These are phyloP conservation scores for Cryptosporidium meleagridis DNA, from an alignment of 169 alveolate species.

Conservation along the genomic window DNA sequence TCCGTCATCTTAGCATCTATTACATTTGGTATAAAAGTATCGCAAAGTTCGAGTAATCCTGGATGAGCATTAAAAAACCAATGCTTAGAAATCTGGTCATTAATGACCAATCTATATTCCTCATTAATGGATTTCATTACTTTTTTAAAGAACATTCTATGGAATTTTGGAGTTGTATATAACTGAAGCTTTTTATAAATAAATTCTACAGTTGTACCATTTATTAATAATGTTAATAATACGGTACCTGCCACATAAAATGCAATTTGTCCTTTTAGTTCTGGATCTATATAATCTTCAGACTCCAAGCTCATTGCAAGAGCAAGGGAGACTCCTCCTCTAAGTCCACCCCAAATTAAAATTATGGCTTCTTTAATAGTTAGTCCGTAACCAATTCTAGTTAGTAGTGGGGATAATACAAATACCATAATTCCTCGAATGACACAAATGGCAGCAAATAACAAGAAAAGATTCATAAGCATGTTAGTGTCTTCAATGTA, in stretches of 20 bases:
- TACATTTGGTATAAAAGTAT: conserved; percentile 56
- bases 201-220: conserved; percentile 77
- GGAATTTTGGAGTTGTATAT: conserved; percentile 59
- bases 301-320: conserved; percentile 77
- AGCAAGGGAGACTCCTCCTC: conserved; percentile 80
- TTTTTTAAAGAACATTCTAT: conserved; percentile 50
- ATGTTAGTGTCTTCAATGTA: conserved; percentile 41
- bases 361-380: conserved; percentile 67
- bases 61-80: conserved; percentile 75
- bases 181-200: conserved; percentile 71
- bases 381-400: conserved; percentile 77
- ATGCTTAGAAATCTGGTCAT: conserved; percentile 26
- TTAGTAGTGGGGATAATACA: conserved; percentile 65
- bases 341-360: conserved; percentile 78
- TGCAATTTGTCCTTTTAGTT: conserved; percentile 74
- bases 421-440: conserved; percentile 75
- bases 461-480: conserved; percentile 70
- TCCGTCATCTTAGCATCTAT: conserved; percentile 52
- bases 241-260: conserved; percentile 80
- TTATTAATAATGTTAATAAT: conserved; percentile 75
- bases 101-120: conserved; percentile 20
- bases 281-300: conserved; percentile 49
- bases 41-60: conserved; percentile 52
- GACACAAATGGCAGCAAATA: conserved; percentile 75
- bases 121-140: conserved; percentile 69